A percentile compares a stretch with the other conserved stretches of the same genome.
Conservation (phyloP, 352 stramenopile species). For the Globisporangium nagaii region DNA sequence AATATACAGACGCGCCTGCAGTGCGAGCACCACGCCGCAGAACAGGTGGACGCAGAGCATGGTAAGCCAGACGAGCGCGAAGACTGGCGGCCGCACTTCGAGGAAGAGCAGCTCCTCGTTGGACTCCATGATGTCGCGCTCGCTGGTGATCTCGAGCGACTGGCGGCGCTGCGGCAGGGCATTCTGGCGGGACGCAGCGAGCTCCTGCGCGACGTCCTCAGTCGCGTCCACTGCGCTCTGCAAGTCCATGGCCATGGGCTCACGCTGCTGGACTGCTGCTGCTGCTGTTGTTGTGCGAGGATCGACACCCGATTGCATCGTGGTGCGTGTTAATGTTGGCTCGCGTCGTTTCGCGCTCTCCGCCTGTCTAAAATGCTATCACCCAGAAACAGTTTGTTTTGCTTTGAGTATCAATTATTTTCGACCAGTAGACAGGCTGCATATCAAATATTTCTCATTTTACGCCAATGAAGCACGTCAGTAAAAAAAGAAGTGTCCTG, state of each 20-base stretch:
- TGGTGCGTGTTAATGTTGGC: background rate
- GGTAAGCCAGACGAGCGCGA: constrained; percentile 16
- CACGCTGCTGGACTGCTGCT: no score
- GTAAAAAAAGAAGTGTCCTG: background rate
- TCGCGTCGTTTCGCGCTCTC: background rate
- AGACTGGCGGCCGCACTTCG: constrained; percentile 9
- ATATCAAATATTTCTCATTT: background rate
- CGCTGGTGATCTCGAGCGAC: background rate
- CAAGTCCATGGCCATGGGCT: background rate
- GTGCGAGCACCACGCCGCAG: constrained; percentile 17
- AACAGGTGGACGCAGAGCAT: constrained; percentile 18
- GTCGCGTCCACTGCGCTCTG: background rate
- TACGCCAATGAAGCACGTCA: background rate
- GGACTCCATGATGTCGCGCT: constrained; percentile 10
- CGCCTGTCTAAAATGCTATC: background rate
- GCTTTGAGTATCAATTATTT: no score
- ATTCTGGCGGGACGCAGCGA: background rate
- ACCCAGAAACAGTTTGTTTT: no score
- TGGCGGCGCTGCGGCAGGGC: background rate
- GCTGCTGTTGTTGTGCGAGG: no score
- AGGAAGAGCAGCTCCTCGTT: constrained; percentile 13
- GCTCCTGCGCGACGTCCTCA: background rate
- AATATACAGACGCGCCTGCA: constrained; percentile 16
- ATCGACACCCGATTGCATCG: background rate
- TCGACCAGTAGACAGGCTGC: background rate